These are phyloP conservation scores for Scheffersomyces lignosus DNA, from an alignment of 805 yeast genomes.

Conservation along the genomic window DNA sequence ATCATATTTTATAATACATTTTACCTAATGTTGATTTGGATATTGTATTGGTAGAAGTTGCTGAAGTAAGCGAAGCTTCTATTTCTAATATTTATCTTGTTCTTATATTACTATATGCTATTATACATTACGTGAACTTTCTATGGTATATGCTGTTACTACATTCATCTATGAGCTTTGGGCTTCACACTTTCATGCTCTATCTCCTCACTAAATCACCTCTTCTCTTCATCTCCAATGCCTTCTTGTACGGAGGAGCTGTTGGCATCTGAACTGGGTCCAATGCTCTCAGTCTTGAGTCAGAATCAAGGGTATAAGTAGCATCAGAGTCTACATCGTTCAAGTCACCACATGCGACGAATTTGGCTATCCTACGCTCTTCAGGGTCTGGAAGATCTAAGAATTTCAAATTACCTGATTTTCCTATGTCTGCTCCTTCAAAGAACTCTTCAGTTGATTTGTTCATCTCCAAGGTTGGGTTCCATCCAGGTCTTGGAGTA, in stretches of 20 bases:
- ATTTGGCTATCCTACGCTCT: conserved; percentile 81
- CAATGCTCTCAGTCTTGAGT: conserved; percentile 47
- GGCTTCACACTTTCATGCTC: too few relatives aligned
- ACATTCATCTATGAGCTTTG: too few relatives aligned
- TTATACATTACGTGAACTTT: too few relatives aligned
- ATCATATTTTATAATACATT: too few relatives aligned
- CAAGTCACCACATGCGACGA: conserved; percentile 93
- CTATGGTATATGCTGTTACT: too few relatives aligned
- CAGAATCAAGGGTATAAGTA: conserved; percentile 63
- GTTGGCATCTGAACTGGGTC: conserved; percentile 96
- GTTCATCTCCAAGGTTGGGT: conserved; percentile 57
- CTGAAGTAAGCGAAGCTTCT: too few relatives aligned
- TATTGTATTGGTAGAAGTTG: too few relatives aligned
- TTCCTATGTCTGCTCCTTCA: conserved; percentile 59
- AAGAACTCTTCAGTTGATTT: conserved; percentile 82
- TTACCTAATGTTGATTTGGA: too few relatives aligned
- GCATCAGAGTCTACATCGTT: conserved; percentile 92
- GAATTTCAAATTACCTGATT: conserved; percentile 47
- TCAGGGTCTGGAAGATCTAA: conserved; percentile 51
- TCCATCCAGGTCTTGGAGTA: conserved; percentile 81
- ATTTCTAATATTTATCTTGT: too few relatives aligned
- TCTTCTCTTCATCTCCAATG: conserved; percentile 79
- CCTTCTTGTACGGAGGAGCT: conserved; percentile 94
- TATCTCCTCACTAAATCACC: conserved; percentile 41
- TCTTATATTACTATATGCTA: too few relatives aligned